Evolutionary conservation across 768 basidiomycete genomes (phyloP), one percentile per base, ranked within the genome.

Genomic region (Kwoniella heveanensis): DNA sequence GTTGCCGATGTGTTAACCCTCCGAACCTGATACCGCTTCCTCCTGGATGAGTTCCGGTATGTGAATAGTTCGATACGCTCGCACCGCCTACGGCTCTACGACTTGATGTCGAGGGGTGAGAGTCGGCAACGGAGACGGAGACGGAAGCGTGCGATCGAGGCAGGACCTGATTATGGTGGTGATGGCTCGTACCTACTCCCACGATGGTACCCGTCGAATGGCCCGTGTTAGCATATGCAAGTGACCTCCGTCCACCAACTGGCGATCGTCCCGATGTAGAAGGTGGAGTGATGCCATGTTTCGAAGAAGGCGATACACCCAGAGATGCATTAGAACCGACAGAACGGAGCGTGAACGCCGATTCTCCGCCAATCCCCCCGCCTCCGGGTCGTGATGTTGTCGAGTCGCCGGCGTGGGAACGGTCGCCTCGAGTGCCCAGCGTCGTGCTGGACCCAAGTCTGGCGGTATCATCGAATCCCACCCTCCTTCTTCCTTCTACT

Each of bases 371-470:
- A 22, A n/a, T n/a, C n/a, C 48, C 60, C 9, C 58, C 66, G 52
- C 49, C 25, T 63, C 76, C 68, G 73, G 70, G 68, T 80, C 80
- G 63, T 76, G 79, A 57, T 75, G 56, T 82, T 30, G 58, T 54
- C 2, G 73, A 68, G 54, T 72, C 68, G 29, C 60, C 64, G 48
- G 46, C 60, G 39, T 52, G 48, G 12, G 37, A 53, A 36, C 48
- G 48, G 22, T 54, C 51, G n/a, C 65, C 56, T 57, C 64, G 52
- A 22, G 61, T 64, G 1, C 55, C 57, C 30, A 66, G 50, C 3
- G 70, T 60, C 1, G 66, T 62, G 32, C 58, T 52, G 6, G 69
- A 69, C 2, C 68, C 68, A 15, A 66, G 55, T 22, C 71, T 53
- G 13, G 69, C 60, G 8, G 66, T 58, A 26, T 68, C 62, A 29